Base-by-base conservation (phyloP, 2,329 filamentous ascomycete genomes). In the Sarocladium oryzae region DNA sequence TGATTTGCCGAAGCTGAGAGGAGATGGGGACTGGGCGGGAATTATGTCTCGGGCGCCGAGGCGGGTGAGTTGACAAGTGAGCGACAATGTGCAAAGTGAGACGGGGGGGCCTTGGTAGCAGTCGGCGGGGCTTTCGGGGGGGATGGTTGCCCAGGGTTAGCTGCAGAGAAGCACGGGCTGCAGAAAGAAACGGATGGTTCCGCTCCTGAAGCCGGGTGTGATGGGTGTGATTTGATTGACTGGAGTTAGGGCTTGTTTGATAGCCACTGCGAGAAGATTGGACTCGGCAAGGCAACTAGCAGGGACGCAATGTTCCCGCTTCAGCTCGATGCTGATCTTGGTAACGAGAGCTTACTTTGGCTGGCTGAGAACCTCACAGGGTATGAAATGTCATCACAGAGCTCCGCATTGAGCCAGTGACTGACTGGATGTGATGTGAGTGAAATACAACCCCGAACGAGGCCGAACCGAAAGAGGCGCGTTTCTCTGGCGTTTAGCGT, bases 1-100 rank as follows among this genome's bases (percentile, higher is more conserved):
- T 79, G 76, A 78, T 78, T 78, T 78, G 75, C 67, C 69, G 64
- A 56, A 53, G 55, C 52, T 50, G 51, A 54, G 56, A 53, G 61
- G 60, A 60, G 56, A 60, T 49, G 61, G 57, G 57, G 57, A 57
- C 55, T 59, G 55, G 56, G 54, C 53, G 61, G 57, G 63, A 56
- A 60, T 55, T 53, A 53, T 63, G 59, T 62, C 61, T 61, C 56
- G 55, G 58, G 56, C 33, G 32, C 46, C 43, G 26, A 48, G 43
- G 43, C 43, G 16, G 43, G 33, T n/a, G 21, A 21, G 7, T 32
- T 13, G 28, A 21, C 43, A n/a, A 48, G 43, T 33, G 43, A 48
- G 43, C 43, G 26, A 33, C 43, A 30, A 48, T 30, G 43, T 33
- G 43, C 26, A 26, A n/a, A 48, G 43, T 33, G 43, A 48, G 43